phyloP scores from a whole-genome alignment of 2,329 filamentous ascomycete species.

The Arachnopeziza araneosa region DNA sequence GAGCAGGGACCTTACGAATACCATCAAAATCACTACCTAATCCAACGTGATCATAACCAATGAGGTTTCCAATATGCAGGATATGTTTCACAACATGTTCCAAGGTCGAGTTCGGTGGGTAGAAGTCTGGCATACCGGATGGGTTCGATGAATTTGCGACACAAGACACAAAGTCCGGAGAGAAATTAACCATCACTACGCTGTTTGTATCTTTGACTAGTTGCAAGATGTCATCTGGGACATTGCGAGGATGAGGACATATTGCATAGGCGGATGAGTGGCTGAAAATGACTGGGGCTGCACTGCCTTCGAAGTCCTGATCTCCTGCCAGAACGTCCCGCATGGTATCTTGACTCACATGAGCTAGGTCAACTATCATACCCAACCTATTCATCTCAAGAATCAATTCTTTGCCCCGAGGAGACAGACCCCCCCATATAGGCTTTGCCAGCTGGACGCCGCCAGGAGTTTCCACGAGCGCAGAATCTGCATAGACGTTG shows the following conservation, averaged over 20 bases:
- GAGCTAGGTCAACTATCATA: constrained; percentile 87
- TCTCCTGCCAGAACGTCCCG: constrained; percentile 66
- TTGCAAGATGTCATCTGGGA: constrained; percentile 75
- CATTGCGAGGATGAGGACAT: constrained; percentile 86
- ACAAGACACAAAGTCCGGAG: constrained; percentile 78
- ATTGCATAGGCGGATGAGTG: constrained; percentile 78
- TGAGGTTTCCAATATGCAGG: constrained; percentile 70
- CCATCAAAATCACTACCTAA: constrained; percentile 88
- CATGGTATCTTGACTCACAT: constrained; percentile 78
- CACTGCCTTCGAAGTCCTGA: constrained; percentile 61
- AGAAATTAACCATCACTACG: constrained; percentile 88
- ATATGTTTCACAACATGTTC: constrained; percentile 76
- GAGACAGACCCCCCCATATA: constrained; percentile 67
- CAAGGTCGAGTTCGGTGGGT: constrained; percentile 65
- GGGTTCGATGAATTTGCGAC: constrained; percentile 43
- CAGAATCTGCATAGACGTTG: constrained; percentile 83
- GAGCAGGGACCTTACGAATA: constrained; percentile 37
- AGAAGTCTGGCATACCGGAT: constrained; percentile 62
- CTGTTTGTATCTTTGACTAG: constrained; percentile 68
- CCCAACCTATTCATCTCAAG: constrained; percentile 91
- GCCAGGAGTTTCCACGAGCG: constrained; percentile 51
- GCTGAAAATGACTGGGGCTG: constrained; percentile 81
- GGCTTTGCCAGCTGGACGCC: constrained; percentile 39
- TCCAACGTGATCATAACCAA: constrained; percentile 85
- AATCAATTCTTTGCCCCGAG: constrained; percentile 62